These are phyloP conservation scores for Geotrichum australiense DNA, from an alignment of 1,139 yeast species.

Conservation along the genomic window DNA sequence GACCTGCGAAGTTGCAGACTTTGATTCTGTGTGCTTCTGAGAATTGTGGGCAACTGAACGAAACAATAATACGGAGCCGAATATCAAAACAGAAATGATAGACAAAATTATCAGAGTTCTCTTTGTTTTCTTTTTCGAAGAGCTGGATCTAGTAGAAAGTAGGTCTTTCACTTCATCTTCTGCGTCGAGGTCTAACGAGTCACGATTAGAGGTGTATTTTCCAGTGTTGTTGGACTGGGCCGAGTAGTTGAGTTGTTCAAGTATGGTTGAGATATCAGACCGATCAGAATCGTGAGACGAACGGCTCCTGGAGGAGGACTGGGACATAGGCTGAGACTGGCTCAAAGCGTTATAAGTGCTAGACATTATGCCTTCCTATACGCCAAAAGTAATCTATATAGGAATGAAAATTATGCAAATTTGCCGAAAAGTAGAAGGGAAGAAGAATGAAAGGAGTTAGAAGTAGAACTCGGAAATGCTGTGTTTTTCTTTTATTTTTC, in stretches of 20 bases:
- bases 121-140: constrained; percentile 2
- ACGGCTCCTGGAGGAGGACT: too few species aligned
- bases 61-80: constrained; percentile 4
- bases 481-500: too few species aligned
- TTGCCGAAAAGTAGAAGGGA: too few species aligned
- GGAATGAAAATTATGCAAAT: too few species aligned
- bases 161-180: constrained; percentile 3
- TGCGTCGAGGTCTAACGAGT: not conserved
- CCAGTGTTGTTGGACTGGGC: not conserved
- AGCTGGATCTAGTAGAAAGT: not conserved
- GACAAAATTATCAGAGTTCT: not conserved
- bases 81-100: constrained; percentile 1
- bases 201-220: constrained; percentile 6
- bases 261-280: constrained; percentile 15
- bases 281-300: constrained; percentile 7
- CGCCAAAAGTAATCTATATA: too few species aligned
- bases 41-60: constrained; percentile 1
- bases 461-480: too few species aligned
- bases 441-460: too few species aligned
- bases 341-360: too few species aligned
- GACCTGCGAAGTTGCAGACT: not conserved
- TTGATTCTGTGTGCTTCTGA: not conserved
- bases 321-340: too few species aligned
- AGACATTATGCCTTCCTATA: too few species aligned
- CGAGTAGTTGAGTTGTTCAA: constrained; percentile 14